These are phyloP conservation scores for Dysphania ambrosioides DNA, from an alignment of 148 eudicot species.

Conservation along the genomic window DNA sequence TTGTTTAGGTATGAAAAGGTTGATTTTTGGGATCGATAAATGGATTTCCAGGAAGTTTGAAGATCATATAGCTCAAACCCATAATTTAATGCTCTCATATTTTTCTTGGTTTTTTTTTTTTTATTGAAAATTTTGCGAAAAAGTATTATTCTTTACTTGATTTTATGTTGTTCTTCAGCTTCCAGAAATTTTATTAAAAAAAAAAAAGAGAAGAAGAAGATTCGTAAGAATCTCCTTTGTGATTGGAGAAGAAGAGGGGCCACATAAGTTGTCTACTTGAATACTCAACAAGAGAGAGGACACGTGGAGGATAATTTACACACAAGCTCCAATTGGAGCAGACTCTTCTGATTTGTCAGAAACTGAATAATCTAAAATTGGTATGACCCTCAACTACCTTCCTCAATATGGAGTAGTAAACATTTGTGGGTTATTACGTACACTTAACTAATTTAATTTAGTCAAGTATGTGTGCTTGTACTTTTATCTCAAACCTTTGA, in stretches of 20 bases:
- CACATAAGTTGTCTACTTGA: constrained; percentile 18
- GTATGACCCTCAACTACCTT: background rate
- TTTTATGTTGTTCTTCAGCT: background rate
- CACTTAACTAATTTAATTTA: background rate
- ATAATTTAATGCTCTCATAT: constrained; percentile 62
- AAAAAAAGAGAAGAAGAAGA: constrained; percentile 17
- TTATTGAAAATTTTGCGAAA: background rate
- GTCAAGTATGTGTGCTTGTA: too few species aligned
- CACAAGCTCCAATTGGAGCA: constrained; percentile 6
- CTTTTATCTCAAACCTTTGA: too few species aligned
- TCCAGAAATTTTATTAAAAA: background rate
- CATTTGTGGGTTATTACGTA: background rate
- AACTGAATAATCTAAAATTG: background rate
- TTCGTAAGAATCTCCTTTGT: constrained; percentile 30
- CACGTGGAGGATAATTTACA: constrained; percentile 25
- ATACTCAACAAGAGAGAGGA: constrained; percentile 6
- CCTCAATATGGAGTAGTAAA: background rate
- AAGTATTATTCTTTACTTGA: background rate
- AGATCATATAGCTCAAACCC: constrained; percentile 74
- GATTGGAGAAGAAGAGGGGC: constrained; percentile 37
- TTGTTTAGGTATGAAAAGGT: constrained; percentile 41
- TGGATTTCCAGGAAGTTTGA: constrained; percentile 57
- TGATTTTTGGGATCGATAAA: constrained; percentile 43
- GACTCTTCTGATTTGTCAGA: constrained; percentile 7
- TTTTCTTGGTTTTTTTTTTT: constrained; percentile 8